Evolutionary conservation across 2,329 filamentous ascomycete species (phyloP).

Genomic region (Lasiodiplodia citricola): DNA sequence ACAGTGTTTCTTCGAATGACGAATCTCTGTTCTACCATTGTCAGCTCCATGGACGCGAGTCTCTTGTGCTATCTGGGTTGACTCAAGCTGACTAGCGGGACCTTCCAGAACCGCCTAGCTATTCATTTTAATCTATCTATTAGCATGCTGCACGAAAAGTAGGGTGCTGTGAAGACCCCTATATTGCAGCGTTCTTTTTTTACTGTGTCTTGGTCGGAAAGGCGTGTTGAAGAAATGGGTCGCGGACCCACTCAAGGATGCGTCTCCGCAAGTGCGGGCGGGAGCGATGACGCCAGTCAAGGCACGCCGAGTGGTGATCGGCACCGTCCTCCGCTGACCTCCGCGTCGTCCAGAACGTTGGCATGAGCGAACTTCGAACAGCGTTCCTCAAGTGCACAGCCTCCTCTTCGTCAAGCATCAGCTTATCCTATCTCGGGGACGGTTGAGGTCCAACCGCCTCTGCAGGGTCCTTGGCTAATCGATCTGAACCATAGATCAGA

Average conservation of each 20-base stretch:
- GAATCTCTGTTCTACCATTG: no score
- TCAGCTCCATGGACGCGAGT: no score
- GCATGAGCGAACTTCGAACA: neutral
- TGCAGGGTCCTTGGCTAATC: neutral
- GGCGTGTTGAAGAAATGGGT: neutral
- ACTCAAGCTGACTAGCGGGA: no score
- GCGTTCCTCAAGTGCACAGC: neutral
- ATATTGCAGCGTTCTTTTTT: neutral
- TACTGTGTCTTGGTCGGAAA: neutral
- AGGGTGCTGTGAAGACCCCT: no score
- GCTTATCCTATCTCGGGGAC: neutral
- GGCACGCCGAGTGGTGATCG: constrained; percentile 12
- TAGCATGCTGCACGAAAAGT: no score
- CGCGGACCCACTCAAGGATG: neutral
- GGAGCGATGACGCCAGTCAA: constrained; percentile 16
- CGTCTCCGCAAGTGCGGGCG: neutral
- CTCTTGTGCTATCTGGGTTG: no score
- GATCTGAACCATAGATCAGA: neutral
- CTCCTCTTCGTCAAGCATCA: neutral
- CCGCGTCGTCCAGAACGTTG: neutral
- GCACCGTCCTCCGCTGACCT: constrained; percentile 3
- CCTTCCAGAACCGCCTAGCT: no score
- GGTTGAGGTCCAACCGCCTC: no score
- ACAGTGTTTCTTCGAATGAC: no score
- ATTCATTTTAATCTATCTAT: no score